Percentiles rank a stretch among this genome's conserved stretches.
phyloP scores from a whole-genome alignment of 768 basidiomycete species.

The Termitomyces sp. region DNA sequence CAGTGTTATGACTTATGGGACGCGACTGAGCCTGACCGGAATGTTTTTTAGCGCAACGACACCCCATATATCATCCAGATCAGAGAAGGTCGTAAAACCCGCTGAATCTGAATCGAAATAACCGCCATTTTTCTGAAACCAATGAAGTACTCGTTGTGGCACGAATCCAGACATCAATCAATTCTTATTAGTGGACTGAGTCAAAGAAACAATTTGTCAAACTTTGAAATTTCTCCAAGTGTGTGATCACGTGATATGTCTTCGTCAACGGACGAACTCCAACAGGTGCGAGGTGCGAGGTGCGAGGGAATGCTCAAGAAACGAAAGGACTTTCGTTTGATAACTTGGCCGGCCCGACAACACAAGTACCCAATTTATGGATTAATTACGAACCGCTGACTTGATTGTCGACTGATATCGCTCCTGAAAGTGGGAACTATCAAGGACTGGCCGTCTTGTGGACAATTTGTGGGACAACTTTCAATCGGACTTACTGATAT shows the following conservation, averaged over 20 bases:
- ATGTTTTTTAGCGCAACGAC: conserved; percentile 73
- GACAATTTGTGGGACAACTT: not conserved
- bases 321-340: not conserved
- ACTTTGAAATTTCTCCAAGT: not conserved
- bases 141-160: conserved; percentile 24
- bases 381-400: not conserved
- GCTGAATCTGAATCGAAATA: conserved; percentile 43
- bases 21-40: conserved; percentile 40
- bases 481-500: not conserved
- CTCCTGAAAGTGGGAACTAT: not conserved
- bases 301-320: no score
- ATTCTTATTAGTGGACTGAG: not conserved
- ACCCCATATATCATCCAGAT: conserved; percentile 64
- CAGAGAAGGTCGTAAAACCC: conserved; percentile 42
- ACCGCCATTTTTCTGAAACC: conserved; percentile 57
- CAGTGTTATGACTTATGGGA: not conserved
- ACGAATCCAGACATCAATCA: not conserved
- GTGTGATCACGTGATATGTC: not conserved
- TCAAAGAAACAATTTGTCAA: not conserved
- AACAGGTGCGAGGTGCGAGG: no score
- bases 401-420: not conserved
- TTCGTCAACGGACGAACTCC: not conserved
- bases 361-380: no score
- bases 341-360: not conserved
- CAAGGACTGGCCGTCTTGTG: no score